These are phyloP conservation scores for Acidomyces sp. DNA, from an alignment of 495 filamentous ascomycete species.

Conservation along the genomic window DNA sequence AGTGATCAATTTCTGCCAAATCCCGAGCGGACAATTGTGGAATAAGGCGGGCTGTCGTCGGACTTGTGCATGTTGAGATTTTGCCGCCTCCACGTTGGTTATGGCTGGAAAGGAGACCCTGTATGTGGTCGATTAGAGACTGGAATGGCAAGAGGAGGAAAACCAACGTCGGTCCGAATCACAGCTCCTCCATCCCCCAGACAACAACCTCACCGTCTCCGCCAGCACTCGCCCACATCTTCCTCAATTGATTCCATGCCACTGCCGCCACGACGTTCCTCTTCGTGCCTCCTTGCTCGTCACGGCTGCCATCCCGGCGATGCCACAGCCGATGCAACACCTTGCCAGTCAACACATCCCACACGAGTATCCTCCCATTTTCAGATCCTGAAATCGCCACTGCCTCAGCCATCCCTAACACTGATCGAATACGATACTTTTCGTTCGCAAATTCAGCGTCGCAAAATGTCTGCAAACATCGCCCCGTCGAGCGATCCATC, in stretches of 20 bases:
- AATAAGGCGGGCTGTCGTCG: too few relatives aligned
- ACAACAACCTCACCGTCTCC: conserved; percentile 39
- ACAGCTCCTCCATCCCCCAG: conserved; percentile 12
- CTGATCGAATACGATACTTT: conserved; percentile 25
- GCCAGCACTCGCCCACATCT: conserved; percentile 52
- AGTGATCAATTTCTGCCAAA: too few relatives aligned
- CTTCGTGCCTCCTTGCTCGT: conserved; percentile 37
- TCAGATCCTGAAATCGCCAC: conserved; percentile 79
- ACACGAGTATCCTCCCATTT: conserved; percentile 64
- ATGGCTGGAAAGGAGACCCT: too few relatives aligned
- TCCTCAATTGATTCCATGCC: conserved; percentile 59
- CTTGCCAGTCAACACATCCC: conserved; percentile 75
- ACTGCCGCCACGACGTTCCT: conserved; percentile 44
- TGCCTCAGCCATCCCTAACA: conserved; percentile 43
- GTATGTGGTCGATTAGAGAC: too few relatives aligned
- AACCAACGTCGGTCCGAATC: too few relatives aligned
- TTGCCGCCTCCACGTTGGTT: too few relatives aligned
- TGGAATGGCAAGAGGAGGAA: too few relatives aligned
- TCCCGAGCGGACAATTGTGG: too few relatives aligned
- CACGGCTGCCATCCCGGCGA: conserved; percentile 9
- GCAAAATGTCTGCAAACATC: conserved; percentile 57
- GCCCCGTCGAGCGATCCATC: conserved; percentile 66
- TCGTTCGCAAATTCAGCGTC: conserved; percentile 23
- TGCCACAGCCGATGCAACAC: conserved; percentile 34
- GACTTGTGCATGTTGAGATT: too few relatives aligned